phyloP scores from a whole-genome alignment of 495 filamentous ascomycete genomes.

The Talaromyces proteolyticus region DNA sequence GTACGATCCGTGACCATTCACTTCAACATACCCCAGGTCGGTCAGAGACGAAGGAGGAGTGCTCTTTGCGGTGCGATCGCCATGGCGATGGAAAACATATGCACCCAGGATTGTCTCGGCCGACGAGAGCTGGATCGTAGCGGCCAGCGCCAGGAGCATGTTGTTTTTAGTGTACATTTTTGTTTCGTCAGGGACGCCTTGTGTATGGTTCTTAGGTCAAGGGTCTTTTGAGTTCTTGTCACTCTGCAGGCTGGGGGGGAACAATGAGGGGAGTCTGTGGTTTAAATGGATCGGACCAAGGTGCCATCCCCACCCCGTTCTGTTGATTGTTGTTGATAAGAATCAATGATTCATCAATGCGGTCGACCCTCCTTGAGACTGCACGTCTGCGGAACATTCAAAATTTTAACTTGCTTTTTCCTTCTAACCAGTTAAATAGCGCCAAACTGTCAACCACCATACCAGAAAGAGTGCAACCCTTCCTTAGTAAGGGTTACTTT shows the following conservation, averaged over 20 bases:
- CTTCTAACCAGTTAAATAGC: too few species aligned
- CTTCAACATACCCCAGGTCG: constrained; percentile 53
- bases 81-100: constrained; percentile 61
- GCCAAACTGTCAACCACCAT: background rate
- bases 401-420: background rate
- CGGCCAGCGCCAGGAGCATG: constrained; percentile 1
- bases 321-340: background rate
- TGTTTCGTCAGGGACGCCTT: background rate
- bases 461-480: background rate
- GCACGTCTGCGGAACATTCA: background rate
- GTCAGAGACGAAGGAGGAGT: constrained; percentile 49
- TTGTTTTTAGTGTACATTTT: background rate
- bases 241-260: background rate
- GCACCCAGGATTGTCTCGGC: constrained; percentile 54
- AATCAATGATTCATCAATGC: background rate
- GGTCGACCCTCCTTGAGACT: background rate
- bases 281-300: background rate
- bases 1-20: constrained; percentile 55
- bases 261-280: background rate
- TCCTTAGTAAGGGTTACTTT: too few species aligned
- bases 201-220: background rate
- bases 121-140: constrained; percentile 2
- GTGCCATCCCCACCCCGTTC: background rate
- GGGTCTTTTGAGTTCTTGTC: background rate
- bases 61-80: constrained; percentile 55